Base-by-base conservation (phyloP, 768 basidiomycete species). In the Rickenella mellea region DNA sequence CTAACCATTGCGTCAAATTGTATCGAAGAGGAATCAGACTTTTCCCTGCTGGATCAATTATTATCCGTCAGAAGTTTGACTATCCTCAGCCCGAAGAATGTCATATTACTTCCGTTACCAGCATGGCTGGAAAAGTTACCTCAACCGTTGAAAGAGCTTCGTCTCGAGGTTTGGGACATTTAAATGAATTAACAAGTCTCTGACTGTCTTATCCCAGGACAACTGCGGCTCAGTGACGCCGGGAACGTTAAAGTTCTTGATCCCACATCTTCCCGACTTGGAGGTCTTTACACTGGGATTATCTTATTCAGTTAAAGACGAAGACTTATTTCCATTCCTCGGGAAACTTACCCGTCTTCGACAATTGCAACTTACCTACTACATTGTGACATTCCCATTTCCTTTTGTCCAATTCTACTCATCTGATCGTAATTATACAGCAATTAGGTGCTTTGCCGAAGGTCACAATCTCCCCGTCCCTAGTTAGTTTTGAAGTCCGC, bases 161-260 rank as follows among this genome's bases (percentile, higher is more conserved):
- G 69, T 55, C 52, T 78, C 3, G 62, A 56, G 51, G 74, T 74
- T 43, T 44, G 66, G 10, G 32, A 2, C 3, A 22, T 14, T 29
- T 27, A 26, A 10, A 35, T 19, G 15, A n/a, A 33, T 30, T 38
- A 39, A 27, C 37, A 45, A 19, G 35, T 8, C 21, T 15, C 37
- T 25, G 26, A 25, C 19, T 24, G n/a, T 21, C 29, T 2, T 8
- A 9, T 31, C 12, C 7, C 17, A 80, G 77, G 65, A 64, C 25
- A 73, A 78, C 41, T 81, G 78, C 50, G 77, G 78, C 5, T 81
- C 78, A 5, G 61, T 81, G 12, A 80, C 78, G 0, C 78, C 77
- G 8, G 76, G 77, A 1, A 72, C 78, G 2, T 57, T 81, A 3
- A 66, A 59, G 15, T 63, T 66, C 0, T 57, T 77, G 39, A 9